These are phyloP conservation scores for Clavaria fumosa DNA, from an alignment of 768 basidiomycete genomes.

Conservation along the genomic window DNA sequence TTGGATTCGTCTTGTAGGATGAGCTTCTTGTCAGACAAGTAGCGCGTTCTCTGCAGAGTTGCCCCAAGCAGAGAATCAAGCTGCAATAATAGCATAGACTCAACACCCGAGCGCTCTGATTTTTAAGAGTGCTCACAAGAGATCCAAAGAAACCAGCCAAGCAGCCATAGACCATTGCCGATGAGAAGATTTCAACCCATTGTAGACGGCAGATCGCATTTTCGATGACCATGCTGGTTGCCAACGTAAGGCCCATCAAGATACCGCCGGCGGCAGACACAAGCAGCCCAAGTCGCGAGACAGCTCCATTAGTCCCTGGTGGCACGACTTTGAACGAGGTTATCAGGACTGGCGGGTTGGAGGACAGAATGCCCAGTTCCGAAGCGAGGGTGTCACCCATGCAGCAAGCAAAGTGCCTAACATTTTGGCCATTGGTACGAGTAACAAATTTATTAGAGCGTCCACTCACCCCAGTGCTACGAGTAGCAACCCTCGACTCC, in stretches of 20 bases:
- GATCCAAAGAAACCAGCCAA: constrained; percentile 67
- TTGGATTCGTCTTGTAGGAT: constrained; percentile 44
- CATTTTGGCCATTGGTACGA: not conserved
- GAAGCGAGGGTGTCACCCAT: constrained; percentile 88
- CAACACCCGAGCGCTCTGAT: constrained; percentile 3
- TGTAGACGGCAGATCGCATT: constrained; percentile 34
- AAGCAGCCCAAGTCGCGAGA: constrained; percentile 60
- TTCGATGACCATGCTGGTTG: constrained; percentile 42
- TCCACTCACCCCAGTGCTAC: constrained; percentile 44
- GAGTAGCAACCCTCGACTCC: constrained; percentile 49
- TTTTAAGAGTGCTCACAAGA: constrained; percentile 31
- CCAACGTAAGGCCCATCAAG: constrained; percentile 51
- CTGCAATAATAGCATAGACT: constrained; percentile 21
- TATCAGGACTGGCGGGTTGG: constrained; percentile 51
- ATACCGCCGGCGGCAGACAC: constrained; percentile 62
- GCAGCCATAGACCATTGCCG: constrained; percentile 43
- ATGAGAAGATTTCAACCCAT: constrained; percentile 23
- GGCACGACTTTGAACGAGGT: constrained; percentile 66
- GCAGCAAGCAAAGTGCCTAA: constrained; percentile 77
- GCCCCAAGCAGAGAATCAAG: constrained; percentile 82
- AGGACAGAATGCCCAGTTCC: constrained; percentile 79
- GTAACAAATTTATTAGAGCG: not conserved
- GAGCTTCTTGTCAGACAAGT: constrained; percentile 40
- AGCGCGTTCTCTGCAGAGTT: constrained; percentile 69
- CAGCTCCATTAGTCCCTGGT: constrained; percentile 82